phyloP scores from a whole-genome alignment of 2,329 filamentous ascomycete species.

The Aureobasidium subglaciale region DNA sequence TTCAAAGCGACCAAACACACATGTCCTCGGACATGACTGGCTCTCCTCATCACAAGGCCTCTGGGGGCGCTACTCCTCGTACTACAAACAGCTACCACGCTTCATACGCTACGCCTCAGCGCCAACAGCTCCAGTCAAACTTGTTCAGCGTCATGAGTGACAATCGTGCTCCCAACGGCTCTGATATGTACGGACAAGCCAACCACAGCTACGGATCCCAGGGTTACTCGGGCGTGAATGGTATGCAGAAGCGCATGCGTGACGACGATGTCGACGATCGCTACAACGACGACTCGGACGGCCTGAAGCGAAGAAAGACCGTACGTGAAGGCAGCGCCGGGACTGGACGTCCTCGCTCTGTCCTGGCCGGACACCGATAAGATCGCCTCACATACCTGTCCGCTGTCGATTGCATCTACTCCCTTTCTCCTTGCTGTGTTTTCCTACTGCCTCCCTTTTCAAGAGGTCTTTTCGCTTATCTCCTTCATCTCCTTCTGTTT shows the following conservation, averaged over 20 bases:
- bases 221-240: constrained; percentile 53
- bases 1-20: constrained; percentile 67
- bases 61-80: constrained; percentile 78
- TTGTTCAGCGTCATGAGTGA: constrained; percentile 87
- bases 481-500: no score
- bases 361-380: constrained; percentile 9
- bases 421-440: constrained; percentile 6
- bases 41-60: constrained; percentile 73
- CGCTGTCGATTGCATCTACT: background rate
- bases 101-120: constrained; percentile 74
- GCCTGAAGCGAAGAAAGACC: constrained; percentile 53
- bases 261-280: constrained; percentile 52
- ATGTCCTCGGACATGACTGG: constrained; percentile 75
- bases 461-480: background rate
- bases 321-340: constrained; percentile 16
- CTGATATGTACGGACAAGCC: constrained; percentile 51
- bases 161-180: constrained; percentile 63
- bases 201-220: constrained; percentile 41
- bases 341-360: constrained; percentile 7
- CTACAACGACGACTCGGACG: constrained; percentile 54
- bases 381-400: background rate
- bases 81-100: constrained; percentile 65
- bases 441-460: background rate
- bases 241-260: constrained; percentile 16
- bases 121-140: constrained; percentile 60